Evolutionary conservation across 1,139 yeast species (phyloP).

Genomic region (Yamadazyma kanchanaburiensis): DNA sequence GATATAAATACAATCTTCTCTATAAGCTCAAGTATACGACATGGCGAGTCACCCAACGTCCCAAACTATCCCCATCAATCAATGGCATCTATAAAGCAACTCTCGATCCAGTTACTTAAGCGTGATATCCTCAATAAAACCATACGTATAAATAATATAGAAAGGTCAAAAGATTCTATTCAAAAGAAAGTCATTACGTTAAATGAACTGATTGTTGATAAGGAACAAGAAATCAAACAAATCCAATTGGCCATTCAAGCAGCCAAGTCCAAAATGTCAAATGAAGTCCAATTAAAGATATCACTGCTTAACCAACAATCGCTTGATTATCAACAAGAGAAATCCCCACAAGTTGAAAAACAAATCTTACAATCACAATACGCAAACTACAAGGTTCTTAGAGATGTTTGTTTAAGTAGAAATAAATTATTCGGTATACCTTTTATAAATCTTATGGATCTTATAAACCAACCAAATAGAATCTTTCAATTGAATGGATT

Average conservation of each 20-base stretch:
- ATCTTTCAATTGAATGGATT: constrained; percentile 34
- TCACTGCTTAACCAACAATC: constrained; percentile 1
- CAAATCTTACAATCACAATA: constrained; percentile 27
- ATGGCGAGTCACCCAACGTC: constrained; percentile 8
- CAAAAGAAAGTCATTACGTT: constrained; percentile 15
- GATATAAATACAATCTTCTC: constrained; percentile 29
- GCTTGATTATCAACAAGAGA: constrained; percentile 13
- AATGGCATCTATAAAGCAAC: constrained; percentile 25
- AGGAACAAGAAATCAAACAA: constrained; percentile 9
- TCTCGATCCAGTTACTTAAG: constrained; percentile 43
- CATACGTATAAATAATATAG: constrained; percentile 21
- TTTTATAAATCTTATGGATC: constrained; percentile 24
- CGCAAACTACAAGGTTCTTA: constrained; percentile 22
- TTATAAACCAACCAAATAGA: constrained; percentile 24
- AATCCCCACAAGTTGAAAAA: constrained; percentile 24
- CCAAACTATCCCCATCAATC: constrained; percentile 4
- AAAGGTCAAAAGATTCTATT: constrained; percentile 16
- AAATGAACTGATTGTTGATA: constrained; percentile 11
- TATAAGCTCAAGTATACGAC: constrained; percentile 13
- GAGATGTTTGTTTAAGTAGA: constrained; percentile 20
- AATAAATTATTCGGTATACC: constrained; percentile 23
- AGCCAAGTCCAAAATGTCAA: background rate
- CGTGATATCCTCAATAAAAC: constrained; percentile 28
- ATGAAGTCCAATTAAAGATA: constrained; percentile 1
- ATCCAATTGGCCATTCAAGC: constrained; percentile 4